Evolutionary conservation across 148 eudicot genomes (phyloP).

Genomic region (Cornus florida): DNA sequence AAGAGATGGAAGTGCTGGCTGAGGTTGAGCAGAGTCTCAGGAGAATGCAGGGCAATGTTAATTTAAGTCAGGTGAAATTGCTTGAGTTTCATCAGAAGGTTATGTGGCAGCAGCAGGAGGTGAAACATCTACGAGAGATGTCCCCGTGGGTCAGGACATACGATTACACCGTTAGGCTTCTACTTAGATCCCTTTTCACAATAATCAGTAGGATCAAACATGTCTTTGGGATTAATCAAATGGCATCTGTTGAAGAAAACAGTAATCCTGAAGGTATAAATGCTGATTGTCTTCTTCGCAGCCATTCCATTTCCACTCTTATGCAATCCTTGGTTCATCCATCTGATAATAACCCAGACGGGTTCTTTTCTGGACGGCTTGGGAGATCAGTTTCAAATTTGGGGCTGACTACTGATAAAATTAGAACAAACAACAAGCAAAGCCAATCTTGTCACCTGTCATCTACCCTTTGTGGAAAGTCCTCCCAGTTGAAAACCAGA

Average conservation of each 20-base stretch:
- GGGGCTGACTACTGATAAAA: slow-evolving; percentile 39
- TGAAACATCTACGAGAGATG: slow-evolving; percentile 64
- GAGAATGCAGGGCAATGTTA: slow-evolving; percentile 60
- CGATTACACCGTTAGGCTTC: slow-evolving; percentile 63
- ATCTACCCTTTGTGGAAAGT: slow-evolving; percentile 30
- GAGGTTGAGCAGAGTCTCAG: slow-evolving; percentile 81
- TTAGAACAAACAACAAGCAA: slow-evolving; percentile 41
- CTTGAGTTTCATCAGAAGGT: slow-evolving; percentile 86
- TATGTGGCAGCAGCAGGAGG: slow-evolving; percentile 82
- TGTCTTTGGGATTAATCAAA: slow-evolving; percentile 48
- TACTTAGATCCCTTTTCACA: slow-evolving; percentile 67
- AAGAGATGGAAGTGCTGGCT: slow-evolving; percentile 79
- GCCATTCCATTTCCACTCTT: slow-evolving; percentile 53
- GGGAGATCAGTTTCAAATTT: slow-evolving; percentile 64
- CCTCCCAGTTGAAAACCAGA: slow-evolving; percentile 36
- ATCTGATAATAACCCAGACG: slow-evolving; percentile 42
- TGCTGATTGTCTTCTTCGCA: slow-evolving; percentile 43
- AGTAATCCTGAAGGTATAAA: slow-evolving; percentile 19
- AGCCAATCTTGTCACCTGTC: slow-evolving; percentile 27
- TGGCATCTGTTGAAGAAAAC: slow-evolving; percentile 29
- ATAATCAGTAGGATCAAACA: slow-evolving; percentile 59
- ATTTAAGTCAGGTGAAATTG: slow-evolving; percentile 47
- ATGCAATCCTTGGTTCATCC: slow-evolving; percentile 59
- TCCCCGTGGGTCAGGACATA: slow-evolving; percentile 81
- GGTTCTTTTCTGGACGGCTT: slow-evolving; percentile 53